phyloP scores from a whole-genome alignment of 331 rosid genomes.

The Malus hybrid region DNA sequence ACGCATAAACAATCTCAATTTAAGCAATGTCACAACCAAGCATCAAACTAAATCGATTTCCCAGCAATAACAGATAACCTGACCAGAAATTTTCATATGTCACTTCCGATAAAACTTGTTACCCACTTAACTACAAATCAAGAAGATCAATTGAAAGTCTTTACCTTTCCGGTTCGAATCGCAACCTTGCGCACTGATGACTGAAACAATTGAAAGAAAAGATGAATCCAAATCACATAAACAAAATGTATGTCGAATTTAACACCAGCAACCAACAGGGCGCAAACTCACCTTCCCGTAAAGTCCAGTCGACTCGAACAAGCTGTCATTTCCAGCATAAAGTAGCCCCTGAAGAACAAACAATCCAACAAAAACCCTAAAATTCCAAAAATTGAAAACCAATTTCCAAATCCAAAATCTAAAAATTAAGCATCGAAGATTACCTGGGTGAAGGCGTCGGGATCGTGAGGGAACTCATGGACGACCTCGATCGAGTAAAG shows the following conservation, averaged over 20 bases:
- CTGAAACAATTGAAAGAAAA: slow-evolving; percentile 38
- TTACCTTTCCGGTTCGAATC: slow-evolving; percentile 83
- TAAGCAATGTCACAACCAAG: background rate
- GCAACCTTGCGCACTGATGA: slow-evolving; percentile 82
- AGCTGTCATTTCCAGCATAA: slow-evolving; percentile 58
- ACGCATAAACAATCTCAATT: background rate
- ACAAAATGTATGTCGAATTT: background rate
- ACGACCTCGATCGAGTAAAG: slow-evolving; percentile 50
- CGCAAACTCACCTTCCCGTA: slow-evolving; percentile 43
- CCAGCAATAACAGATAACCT: background rate
- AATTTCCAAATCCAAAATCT: background rate
- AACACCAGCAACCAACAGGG: no score
- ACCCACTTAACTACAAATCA: background rate
- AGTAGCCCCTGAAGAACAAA: slow-evolving; percentile 73
- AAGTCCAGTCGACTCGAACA: slow-evolving; percentile 86
- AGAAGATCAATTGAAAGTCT: background rate
- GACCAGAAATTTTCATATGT: background rate
- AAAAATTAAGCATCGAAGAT: background rate
- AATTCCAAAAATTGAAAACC: no score
- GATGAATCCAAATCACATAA: background rate
- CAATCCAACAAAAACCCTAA: background rate
- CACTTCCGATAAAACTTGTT: no score
- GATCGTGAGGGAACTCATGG: slow-evolving; percentile 78
- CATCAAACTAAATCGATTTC: background rate
- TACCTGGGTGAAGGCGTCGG: slow-evolving; percentile 85